Conservation (phyloP, 768 basidiomycete genomes). For the Agrocybe pediades region DNA sequence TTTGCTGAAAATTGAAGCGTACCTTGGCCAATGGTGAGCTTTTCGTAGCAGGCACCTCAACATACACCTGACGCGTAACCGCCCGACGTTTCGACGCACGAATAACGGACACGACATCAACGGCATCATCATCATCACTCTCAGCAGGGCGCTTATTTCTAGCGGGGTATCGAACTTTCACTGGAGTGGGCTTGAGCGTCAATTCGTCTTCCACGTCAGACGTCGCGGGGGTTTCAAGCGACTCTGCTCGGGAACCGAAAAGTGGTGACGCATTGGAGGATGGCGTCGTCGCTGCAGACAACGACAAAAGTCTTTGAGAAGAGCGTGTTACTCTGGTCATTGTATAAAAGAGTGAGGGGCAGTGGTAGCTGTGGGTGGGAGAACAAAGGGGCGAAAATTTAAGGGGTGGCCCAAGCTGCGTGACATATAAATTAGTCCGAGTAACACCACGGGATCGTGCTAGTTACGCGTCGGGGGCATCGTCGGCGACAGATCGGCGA, state of each 20-base stretch:
- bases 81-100: conserved; percentile 36
- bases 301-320: conserved; percentile 23
- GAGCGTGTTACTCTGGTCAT: conserved; percentile 39
- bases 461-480: neutral
- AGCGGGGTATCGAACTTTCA: conserved; percentile 13
- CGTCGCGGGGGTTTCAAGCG: conserved; percentile 54
- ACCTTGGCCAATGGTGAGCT: conserved; percentile 28
- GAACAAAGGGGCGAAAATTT: conserved; percentile 26
- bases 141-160: conserved; percentile 27
- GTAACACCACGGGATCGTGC: conserved; percentile 34
- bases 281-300: conserved; percentile 37
- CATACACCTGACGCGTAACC: conserved; percentile 32
- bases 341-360: conserved; percentile 1
- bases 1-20: neutral
- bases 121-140: conserved; percentile 23
- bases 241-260: conserved; percentile 49
- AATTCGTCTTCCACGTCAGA: conserved; percentile 42
- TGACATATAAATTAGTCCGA: conserved; percentile 31
- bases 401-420: conserved; percentile 13
- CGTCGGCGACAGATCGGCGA: neutral
- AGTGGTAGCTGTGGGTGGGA: conserved; percentile 10
- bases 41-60: conserved; percentile 29
- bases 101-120: conserved; percentile 24
- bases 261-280: conserved; percentile 50
- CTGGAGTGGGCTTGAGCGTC: conserved; percentile 17